Evolutionary conservation across 2,329 filamentous ascomycete genomes (phyloP).

Genomic region (Aaosphaeria arxii): DNA sequence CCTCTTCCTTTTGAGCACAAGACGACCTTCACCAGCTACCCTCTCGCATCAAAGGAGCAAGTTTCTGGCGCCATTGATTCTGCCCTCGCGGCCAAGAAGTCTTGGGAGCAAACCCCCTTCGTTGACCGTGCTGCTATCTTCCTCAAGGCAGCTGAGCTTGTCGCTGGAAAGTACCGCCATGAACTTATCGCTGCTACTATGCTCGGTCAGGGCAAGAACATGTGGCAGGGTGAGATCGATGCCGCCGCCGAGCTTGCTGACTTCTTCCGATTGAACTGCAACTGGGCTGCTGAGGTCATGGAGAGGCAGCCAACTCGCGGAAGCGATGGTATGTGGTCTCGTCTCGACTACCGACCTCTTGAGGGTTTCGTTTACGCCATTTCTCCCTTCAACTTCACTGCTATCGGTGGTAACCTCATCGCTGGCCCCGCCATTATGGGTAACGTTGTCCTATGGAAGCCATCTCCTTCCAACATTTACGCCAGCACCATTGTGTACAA

Average conservation of each 20-base stretch:
- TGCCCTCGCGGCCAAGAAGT: constrained; percentile 78
- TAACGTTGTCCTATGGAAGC: constrained; percentile 95
- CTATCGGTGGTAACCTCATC: constrained; percentile 82
- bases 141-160: constrained; percentile 89
- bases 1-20: not conserved
- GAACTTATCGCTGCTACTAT: constrained; percentile 96
- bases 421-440: constrained; percentile 81
- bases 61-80: constrained; percentile 78
- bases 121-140: constrained; percentile 89
- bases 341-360: constrained; percentile 80
- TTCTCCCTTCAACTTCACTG: constrained; percentile 94
- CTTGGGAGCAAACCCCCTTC: constrained; percentile 85
- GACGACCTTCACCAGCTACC: constrained; percentile 68
- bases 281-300: constrained; percentile 88
- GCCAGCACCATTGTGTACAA: constrained; percentile 86
- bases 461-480: constrained; percentile 77
- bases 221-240: constrained; percentile 97
- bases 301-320: constrained; percentile 80
- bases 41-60: constrained; percentile 73
- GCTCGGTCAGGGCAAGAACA: constrained; percentile 96
- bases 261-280: constrained; percentile 86
- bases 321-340: constrained; percentile 77
- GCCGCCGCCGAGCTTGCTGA: constrained; percentile 86
- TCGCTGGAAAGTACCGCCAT: constrained; percentile 90
- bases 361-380: constrained; percentile 94